Conservation (phyloP, 768 basidiomycete species). For the Exidia glandulosa region DNA sequence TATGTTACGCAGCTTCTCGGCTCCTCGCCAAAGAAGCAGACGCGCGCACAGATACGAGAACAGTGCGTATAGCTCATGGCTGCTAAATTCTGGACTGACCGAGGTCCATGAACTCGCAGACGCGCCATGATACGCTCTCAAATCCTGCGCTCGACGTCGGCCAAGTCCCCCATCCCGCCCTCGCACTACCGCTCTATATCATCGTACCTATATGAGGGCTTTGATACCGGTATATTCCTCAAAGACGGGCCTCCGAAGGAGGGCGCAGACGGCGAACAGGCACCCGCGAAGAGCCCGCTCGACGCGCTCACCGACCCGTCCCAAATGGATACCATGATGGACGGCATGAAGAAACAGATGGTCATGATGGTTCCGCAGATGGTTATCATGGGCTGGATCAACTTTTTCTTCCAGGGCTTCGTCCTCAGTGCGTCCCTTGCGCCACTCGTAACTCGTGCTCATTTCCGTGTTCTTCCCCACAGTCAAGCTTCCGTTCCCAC, state of each 20-base stretch:
- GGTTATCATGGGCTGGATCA: slow-evolving; percentile 99
- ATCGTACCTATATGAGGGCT: slow-evolving; percentile 59
- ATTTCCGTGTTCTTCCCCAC: slow-evolving; percentile 4
- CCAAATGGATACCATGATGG: slow-evolving; percentile 97
- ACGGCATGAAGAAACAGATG: slow-evolving; percentile 97
- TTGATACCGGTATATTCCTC: slow-evolving; percentile 67
- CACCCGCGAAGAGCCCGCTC: slow-evolving; percentile 39
- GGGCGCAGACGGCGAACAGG: slow-evolving; percentile 30
- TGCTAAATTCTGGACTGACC: slow-evolving; percentile 6
- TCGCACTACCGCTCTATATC: slow-evolving; percentile 66
- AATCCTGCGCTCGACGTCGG: slow-evolving; percentile 70
- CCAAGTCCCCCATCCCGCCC: slow-evolving; percentile 72
- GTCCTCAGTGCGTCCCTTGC: slow-evolving; percentile 69
- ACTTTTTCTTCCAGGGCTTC: slow-evolving; percentile 98
- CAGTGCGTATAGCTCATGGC: slow-evolving; percentile 47
- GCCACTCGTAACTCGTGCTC: slow-evolving; percentile 5
- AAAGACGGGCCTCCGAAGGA: slow-evolving; percentile 69
- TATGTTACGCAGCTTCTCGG: slow-evolving; percentile 84
- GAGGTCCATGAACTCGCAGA: slow-evolving; percentile 24
- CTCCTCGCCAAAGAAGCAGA: slow-evolving; percentile 68
- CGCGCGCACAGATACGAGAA: slow-evolving; percentile 75
- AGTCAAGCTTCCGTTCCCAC: slow-evolving; percentile 96
- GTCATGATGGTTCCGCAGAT: slow-evolving; percentile 99
- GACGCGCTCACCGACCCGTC: slow-evolving; percentile 85
- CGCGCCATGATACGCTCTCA: slow-evolving; percentile 74